These are phyloP conservation scores for Tetradesmus lagerheimii DNA, from an alignment of 139 green algal genomes.

Conservation along the genomic window DNA sequence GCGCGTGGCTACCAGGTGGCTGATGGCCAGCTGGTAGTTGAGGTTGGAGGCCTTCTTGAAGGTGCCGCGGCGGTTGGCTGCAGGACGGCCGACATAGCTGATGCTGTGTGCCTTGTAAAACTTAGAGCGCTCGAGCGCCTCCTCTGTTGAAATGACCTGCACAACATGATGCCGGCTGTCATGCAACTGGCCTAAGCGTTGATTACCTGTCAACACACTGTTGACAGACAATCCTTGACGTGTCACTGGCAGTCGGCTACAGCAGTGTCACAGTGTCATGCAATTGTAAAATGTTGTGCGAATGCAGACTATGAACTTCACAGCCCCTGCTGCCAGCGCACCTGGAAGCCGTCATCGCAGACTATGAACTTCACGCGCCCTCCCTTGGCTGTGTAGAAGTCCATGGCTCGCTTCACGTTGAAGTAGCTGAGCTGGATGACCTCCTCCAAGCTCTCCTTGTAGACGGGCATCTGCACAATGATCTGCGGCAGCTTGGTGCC, in stretches of 20 bases:
- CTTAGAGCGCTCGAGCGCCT: neutral
- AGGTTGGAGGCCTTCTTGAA: constrained; percentile 57
- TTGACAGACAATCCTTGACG: too few species aligned
- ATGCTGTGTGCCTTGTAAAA: constrained; percentile 41
- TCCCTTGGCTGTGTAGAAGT: constrained; percentile 9
- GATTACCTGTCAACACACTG: too few species aligned
- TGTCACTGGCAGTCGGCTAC: too few species aligned
- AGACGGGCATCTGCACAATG: constrained; percentile 50
- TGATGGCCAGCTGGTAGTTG: constrained; percentile 45
- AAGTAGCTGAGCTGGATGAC: constrained; percentile 16
- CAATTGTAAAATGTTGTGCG: too few species aligned
- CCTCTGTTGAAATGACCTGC: neutral
- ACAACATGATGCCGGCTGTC: too few species aligned
- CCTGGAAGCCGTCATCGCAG: constrained; percentile 45
- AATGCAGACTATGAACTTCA: too few species aligned
- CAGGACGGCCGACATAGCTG: constrained; percentile 19
- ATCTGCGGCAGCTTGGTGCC: constrained; percentile 27
- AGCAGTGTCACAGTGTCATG: too few species aligned
- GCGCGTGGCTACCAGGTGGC: neutral
- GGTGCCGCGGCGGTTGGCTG: constrained; percentile 6
- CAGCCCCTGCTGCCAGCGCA: neutral
- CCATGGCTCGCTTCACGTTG: constrained; percentile 27
- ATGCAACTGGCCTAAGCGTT: too few species aligned
- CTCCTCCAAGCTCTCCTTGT: constrained; percentile 49
- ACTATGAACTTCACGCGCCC: constrained; percentile 20